phyloP scores from a whole-genome alignment of 2,329 filamentous ascomycete genomes.

The Pezicula neosporulosa region DNA sequence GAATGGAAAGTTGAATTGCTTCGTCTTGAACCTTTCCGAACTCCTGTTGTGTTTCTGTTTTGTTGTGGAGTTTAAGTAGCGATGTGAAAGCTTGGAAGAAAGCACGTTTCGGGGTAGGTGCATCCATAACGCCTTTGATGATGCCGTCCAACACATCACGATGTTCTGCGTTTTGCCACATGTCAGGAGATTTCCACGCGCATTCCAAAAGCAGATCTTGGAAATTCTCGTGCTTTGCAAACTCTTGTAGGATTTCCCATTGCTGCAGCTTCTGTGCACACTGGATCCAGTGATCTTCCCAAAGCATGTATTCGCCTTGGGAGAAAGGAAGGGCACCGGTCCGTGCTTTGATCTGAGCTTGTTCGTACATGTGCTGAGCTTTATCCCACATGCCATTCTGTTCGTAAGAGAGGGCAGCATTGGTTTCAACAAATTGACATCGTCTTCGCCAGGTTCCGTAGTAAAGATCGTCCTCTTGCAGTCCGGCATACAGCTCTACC shows the following conservation, averaged over 20 bases:
- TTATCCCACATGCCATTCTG: conserved; percentile 99
- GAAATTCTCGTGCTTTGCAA: conserved; percentile 98
- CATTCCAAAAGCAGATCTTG: conserved; percentile 94
- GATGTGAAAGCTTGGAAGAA: conserved; percentile 99
- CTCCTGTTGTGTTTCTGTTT: conserved; percentile 74
- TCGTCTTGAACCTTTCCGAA: conserved; percentile 93
- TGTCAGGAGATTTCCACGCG: conserved; percentile 92
- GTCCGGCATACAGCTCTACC: conserved; percentile 84
- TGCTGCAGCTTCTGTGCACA: conserved; percentile 98
- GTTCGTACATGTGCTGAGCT: conserved; percentile 94
- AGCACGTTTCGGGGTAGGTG: conserved; percentile 84
- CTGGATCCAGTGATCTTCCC: conserved; percentile 98
- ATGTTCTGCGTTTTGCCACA: conserved; percentile 84
- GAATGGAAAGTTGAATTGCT: conserved; percentile 92
- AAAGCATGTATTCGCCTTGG: conserved; percentile 95
- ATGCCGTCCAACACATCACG: conserved; percentile 87
- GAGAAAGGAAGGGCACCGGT: conserved; percentile 96
- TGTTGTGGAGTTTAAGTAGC: conserved; percentile 87
- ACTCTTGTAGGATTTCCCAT: conserved; percentile 97
- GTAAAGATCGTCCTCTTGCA: conserved; percentile 96
- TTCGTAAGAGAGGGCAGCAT: conserved; percentile 94
- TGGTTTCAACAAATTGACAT: conserved; percentile 96
- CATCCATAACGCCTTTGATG: conserved; percentile 97
- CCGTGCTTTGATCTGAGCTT: conserved; percentile 92
- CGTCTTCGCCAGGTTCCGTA: conserved; percentile 95